phyloP scores from a whole-genome alignment of 257 asterid genomes.

The Osmanthus fragrans region DNA sequence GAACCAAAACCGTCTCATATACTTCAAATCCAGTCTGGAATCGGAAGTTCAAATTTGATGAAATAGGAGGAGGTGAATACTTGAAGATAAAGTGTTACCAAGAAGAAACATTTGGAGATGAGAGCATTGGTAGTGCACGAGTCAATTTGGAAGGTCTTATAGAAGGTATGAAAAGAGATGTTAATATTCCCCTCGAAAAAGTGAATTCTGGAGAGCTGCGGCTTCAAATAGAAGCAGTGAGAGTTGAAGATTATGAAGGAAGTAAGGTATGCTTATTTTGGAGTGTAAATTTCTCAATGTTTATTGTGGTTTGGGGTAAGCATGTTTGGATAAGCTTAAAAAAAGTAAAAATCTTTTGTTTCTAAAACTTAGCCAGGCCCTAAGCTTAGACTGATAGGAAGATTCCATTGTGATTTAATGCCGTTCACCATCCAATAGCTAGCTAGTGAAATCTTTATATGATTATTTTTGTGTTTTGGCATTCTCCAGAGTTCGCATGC shows the following conservation, averaged over 20 bases:
- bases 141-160: conserved; percentile 90
- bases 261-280: conserved; percentile 47
- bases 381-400: not conserved
- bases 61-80: conserved; percentile 85
- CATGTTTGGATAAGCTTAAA: not conserved
- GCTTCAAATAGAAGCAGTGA: conserved; percentile 80
- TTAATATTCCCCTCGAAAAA: conserved; percentile 86
- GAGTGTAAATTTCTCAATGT: not conserved
- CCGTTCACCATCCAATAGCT: not conserved
- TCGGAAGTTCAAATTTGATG: conserved; percentile 89
- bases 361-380: not conserved
- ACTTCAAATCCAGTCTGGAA: conserved; percentile 80
- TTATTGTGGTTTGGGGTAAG: not conserved
- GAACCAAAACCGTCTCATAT: conserved; percentile 61
- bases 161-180: conserved; percentile 77
- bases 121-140: conserved; percentile 87
- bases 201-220: conserved; percentile 84
- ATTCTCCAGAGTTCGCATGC: conserved; percentile 54
- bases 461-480: conserved; percentile 13
- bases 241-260: conserved; percentile 49
- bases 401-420: not conserved
- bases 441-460: not conserved
- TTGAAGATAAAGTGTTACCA: conserved; percentile 73
- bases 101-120: conserved; percentile 86
- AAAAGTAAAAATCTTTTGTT: not conserved